These are phyloP conservation scores for Diaporthe ampelina DNA, from an alignment of 2,329 filamentous ascomycete species.

Conservation along the genomic window DNA sequence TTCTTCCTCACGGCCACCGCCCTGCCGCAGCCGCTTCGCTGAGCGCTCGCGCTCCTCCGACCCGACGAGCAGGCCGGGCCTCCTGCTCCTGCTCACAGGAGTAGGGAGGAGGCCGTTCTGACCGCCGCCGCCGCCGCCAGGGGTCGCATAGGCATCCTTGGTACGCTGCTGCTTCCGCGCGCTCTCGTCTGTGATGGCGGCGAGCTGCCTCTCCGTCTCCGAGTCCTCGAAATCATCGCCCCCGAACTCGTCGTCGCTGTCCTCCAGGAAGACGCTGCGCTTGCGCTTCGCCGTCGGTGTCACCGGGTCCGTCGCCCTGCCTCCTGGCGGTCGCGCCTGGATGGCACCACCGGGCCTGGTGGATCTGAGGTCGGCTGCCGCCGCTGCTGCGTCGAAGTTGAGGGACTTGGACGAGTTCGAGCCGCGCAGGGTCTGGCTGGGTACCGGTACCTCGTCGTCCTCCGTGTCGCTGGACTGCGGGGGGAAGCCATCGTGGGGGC, in stretches of 20 bases:
- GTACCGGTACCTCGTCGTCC: constrained; percentile 26
- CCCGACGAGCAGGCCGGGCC: constrained; percentile 38
- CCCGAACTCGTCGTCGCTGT: constrained; percentile 44
- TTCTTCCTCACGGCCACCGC: neutral
- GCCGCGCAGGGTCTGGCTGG: constrained; percentile 30
- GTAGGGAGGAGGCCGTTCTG: constrained; percentile 46
- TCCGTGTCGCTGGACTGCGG: constrained; percentile 20
- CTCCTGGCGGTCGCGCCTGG: neutral
- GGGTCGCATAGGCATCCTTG: constrained; percentile 45
- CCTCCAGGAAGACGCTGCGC: constrained; percentile 44
- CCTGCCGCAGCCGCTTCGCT: constrained; percentile 38
- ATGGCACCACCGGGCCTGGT: neutral
- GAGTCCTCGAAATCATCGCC: constrained; percentile 53
- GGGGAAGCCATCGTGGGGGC: neutral
- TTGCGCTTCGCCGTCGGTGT: constrained; percentile 50
- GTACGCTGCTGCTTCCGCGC: constrained; percentile 46
- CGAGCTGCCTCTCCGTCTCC: constrained; percentile 57
- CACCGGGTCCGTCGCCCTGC: neutral
- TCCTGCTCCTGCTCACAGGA: constrained; percentile 45
- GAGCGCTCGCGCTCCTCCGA: constrained; percentile 35
- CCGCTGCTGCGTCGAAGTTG: neutral
- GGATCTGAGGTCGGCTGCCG: neutral
- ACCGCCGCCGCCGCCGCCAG: too few species aligned
- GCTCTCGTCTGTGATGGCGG: constrained; percentile 53
- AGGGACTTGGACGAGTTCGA: constrained; percentile 1